Evolutionary conservation across 2,329 filamentous ascomycete genomes (phyloP).

Genomic region (Dothistroma pini): DNA sequence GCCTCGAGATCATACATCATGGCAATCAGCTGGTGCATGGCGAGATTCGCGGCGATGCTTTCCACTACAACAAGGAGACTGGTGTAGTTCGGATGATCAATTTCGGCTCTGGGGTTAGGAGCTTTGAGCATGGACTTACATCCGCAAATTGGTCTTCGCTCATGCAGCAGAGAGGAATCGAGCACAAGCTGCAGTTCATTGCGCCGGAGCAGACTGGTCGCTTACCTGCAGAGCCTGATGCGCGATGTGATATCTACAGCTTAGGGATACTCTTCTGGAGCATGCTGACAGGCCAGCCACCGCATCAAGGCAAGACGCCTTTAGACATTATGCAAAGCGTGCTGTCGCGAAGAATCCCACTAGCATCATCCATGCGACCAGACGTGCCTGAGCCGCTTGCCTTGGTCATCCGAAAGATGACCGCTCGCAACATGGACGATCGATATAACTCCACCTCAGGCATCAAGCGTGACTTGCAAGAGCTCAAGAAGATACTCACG

Average conservation of each 20-base stretch:
- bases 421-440: slow-evolving; percentile 79
- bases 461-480: slow-evolving; percentile 72
- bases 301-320: slow-evolving; percentile 74
- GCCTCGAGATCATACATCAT: slow-evolving; percentile 87
- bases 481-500: slow-evolving; percentile 69
- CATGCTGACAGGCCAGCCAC: slow-evolving; percentile 72
- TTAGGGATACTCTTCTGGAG: slow-evolving; percentile 87
- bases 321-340: slow-evolving; percentile 92
- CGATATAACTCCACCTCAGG: slow-evolving; percentile 88
- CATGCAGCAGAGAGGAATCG: slow-evolving; percentile 78
- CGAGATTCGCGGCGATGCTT: slow-evolving; percentile 85
- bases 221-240: slow-evolving; percentile 88
- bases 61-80: slow-evolving; percentile 73
- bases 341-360: slow-evolving; percentile 71
- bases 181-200: slow-evolving; percentile 86
- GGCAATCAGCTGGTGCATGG: slow-evolving; percentile 82
- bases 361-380: slow-evolving; percentile 70
- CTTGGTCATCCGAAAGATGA: slow-evolving; percentile 85
- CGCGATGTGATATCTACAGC: slow-evolving; percentile 88
- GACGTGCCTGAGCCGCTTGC: slow-evolving; percentile 83
- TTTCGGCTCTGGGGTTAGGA: slow-evolving; percentile 79
- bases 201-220: slow-evolving; percentile 93
- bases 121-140: slow-evolving; percentile 82
- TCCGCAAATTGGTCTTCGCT: slow-evolving; percentile 83
- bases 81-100: slow-evolving; percentile 74